A percentile compares a stretch with the other conserved stretches of the same genome.
Evolutionary conservation across 1,139 yeast species (phyloP).

Genomic region (Yamadazyma conglobata): DNA sequence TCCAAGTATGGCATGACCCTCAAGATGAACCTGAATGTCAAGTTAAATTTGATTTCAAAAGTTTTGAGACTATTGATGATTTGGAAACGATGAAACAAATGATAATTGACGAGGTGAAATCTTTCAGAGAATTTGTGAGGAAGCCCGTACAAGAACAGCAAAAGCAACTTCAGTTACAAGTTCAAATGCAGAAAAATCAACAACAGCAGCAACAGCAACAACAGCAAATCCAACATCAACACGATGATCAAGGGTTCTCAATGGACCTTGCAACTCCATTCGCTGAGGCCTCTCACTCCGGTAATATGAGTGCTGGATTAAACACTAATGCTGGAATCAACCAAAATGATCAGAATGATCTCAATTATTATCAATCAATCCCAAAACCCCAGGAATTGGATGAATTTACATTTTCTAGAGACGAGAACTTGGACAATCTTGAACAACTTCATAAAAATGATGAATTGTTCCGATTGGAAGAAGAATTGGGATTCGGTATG

Average conservation of each 20-base stretch:
- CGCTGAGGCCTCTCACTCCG: slow-evolving; percentile 9
- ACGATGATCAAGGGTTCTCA: slow-evolving; percentile 20
- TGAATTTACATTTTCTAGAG: slow-evolving; percentile 32
- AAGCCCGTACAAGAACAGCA: slow-evolving; percentile 71
- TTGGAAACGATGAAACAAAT: slow-evolving; percentile 70
- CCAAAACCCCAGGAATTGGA: slow-evolving; percentile 50
- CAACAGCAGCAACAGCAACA: slow-evolving; percentile 41
- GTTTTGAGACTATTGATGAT: slow-evolving; percentile 85
- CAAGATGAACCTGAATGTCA: slow-evolving; percentile 89
- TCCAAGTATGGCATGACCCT: slow-evolving; percentile 95
- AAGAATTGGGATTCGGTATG: slow-evolving; percentile 46
- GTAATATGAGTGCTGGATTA: slow-evolving; percentile 23
- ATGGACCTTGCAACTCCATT: slow-evolving; percentile 19
- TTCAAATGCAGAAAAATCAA: slow-evolving; percentile 33
- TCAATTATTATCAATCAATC: slow-evolving; percentile 34
- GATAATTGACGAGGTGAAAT: slow-evolving; percentile 77
- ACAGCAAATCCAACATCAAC: slow-evolving; percentile 30
- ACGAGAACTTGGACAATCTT: slow-evolving; percentile 8
- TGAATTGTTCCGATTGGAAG: slow-evolving; percentile 41
- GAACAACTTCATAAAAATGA: slow-evolving; percentile 14
- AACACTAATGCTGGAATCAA: slow-evolving; percentile 28
- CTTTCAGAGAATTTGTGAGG: slow-evolving; percentile 78
- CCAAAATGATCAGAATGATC: slow-evolving; percentile 13
- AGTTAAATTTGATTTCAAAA: slow-evolving; percentile 73
- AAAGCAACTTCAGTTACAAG: slow-evolving; percentile 39